A percentile compares a stretch with the other conserved stretches of the same genome.
Evolutionary conservation across 2,329 filamentous ascomycete species (phyloP).

Genomic region (Dothideomycetidae sp.): DNA sequence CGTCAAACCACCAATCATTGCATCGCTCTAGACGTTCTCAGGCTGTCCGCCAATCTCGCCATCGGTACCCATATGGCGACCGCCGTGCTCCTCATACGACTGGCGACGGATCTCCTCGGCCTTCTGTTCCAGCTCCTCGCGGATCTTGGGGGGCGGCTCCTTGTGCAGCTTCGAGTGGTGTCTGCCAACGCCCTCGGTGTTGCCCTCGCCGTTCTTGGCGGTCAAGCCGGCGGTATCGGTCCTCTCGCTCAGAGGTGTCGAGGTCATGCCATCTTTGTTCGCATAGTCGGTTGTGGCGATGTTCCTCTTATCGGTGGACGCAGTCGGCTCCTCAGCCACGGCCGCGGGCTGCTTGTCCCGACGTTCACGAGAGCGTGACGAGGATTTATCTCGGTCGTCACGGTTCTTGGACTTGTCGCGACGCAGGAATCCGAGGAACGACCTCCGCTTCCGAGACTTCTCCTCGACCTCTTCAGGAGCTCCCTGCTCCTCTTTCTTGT

Average conservation of each 20-base stretch:
- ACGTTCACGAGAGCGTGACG: conserved; percentile 1
- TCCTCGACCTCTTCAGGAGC: conserved; percentile 10
- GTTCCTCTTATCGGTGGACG: conserved; percentile 4
- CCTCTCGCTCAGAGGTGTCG: conserved; percentile 1
- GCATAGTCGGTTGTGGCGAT: neutral
- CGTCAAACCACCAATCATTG: no score
- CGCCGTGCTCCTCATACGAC: conserved; percentile 12
- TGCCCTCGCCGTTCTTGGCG: conserved; percentile 4
- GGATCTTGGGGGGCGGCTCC: conserved; percentile 26
- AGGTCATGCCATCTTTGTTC: neutral
- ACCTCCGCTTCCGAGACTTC: conserved; percentile 13
- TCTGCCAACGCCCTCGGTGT: conserved; percentile 6
- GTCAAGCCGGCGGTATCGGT: neutral
- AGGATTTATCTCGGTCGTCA: conserved; percentile 4
- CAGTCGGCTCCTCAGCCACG: conserved; percentile 13
- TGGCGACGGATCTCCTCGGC: conserved; percentile 6
- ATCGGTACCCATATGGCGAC: conserved; percentile 21
- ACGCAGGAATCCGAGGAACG: conserved; percentile 27
- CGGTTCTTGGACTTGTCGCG: conserved; percentile 27
- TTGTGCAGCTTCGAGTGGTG: conserved; percentile 27
- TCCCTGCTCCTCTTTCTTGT: conserved; percentile 9
- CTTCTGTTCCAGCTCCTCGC: conserved; percentile 18
- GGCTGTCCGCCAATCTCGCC: conserved; percentile 18
- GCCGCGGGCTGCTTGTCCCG: neutral
- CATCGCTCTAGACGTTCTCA: conserved; percentile 8